Evolutionary conservation across 176 grass and related monocot species (phyloP).

Genomic region (Musa beccarii): DNA sequence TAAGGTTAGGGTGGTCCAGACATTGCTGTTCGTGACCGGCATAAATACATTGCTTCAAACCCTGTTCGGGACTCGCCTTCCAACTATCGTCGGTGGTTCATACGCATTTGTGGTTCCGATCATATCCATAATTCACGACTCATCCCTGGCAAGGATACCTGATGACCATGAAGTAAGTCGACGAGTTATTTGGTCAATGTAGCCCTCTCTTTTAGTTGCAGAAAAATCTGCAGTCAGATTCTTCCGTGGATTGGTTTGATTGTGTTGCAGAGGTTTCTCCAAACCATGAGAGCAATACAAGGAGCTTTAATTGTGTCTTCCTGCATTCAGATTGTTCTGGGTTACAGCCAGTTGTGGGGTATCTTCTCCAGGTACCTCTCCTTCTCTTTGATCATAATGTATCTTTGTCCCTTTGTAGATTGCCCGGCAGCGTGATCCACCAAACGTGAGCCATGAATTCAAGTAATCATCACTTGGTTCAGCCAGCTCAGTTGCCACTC

Average conservation of each 20-base stretch:
- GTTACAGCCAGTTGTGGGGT: conserved; percentile 98
- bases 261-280: conserved; percentile 68
- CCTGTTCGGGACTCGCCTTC: conserved; percentile 87
- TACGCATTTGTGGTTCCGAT: conserved; percentile 91
- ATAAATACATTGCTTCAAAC: conserved; percentile 97
- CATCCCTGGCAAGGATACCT: conserved; percentile 42
- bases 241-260: neutral
- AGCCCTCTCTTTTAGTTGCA: neutral
- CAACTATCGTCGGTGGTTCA: conserved; percentile 77
- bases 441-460: too few relatives aligned
- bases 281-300: conserved; percentile 91
- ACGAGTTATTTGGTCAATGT: neutral
- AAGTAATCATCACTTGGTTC: too few relatives aligned
- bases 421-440: too few relatives aligned
- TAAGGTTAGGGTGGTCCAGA: conserved; percentile 94
- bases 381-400: neutral
- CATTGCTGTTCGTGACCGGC: conserved; percentile 90
- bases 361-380: conserved; percentile 83
- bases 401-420: conserved; percentile 1
- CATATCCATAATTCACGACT: conserved; percentile 72
- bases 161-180: conserved; percentile 56
- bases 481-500: too few relatives aligned
- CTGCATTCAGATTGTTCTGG: conserved; percentile 95
- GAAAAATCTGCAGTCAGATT: neutral
- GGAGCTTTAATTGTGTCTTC: conserved; percentile 88